A percentile compares a stretch with the other conserved stretches of the same genome.
These are phyloP conservation scores for Xylariaceae sp. DNA, from an alignment of 2,329 filamentous ascomycete species.

Conservation along the genomic window DNA sequence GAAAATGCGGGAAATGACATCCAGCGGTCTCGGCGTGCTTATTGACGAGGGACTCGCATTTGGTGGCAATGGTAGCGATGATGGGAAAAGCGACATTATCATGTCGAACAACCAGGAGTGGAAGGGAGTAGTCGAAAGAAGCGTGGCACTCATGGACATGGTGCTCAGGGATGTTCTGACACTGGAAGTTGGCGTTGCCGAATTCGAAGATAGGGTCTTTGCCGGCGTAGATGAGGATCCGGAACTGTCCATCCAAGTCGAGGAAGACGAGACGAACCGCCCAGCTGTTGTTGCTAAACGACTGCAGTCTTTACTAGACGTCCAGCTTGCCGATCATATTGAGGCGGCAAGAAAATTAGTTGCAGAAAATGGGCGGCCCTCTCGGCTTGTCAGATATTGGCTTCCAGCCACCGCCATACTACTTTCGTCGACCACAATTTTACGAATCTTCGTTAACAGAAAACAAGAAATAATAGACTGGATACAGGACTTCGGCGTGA, in stretches of 20 bases:
- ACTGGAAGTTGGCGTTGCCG: slow-evolving; percentile 64
- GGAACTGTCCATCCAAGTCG: slow-evolving; percentile 59
- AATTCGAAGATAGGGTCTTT: slow-evolving; percentile 71
- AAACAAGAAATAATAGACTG: slow-evolving; percentile 79
- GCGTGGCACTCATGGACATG: slow-evolving; percentile 84
- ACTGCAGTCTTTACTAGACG: slow-evolving; percentile 71
- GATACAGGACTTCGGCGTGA: slow-evolving; percentile 79
- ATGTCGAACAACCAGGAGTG: slow-evolving; percentile 55
- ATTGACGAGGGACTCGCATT: slow-evolving; percentile 84
- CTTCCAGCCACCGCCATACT: slow-evolving; percentile 73
- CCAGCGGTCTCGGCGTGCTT: slow-evolving; percentile 84
- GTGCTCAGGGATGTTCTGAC: slow-evolving; percentile 75
- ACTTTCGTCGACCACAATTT: slow-evolving; percentile 84
- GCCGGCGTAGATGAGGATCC: slow-evolving; percentile 66
- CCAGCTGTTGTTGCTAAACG: slow-evolving; percentile 69
- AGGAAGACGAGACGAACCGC: slow-evolving; percentile 54
- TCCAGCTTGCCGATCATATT: slow-evolving; percentile 71
- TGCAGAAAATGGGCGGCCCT: slow-evolving; percentile 74
- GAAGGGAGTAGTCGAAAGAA: slow-evolving; percentile 78
- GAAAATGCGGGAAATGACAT: slow-evolving; percentile 77
- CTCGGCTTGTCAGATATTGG: slow-evolving; percentile 83
- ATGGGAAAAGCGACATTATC: slow-evolving; percentile 55
- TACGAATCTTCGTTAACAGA: slow-evolving; percentile 76
- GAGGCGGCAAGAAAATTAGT: slow-evolving; percentile 61
- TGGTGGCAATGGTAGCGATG: slow-evolving; percentile 62